A percentile compares a stretch with the other conserved stretches of the same genome.
Conservation (phyloP, 73 alveolate genomes). For the Paramecium sexaurelia region DNA sequence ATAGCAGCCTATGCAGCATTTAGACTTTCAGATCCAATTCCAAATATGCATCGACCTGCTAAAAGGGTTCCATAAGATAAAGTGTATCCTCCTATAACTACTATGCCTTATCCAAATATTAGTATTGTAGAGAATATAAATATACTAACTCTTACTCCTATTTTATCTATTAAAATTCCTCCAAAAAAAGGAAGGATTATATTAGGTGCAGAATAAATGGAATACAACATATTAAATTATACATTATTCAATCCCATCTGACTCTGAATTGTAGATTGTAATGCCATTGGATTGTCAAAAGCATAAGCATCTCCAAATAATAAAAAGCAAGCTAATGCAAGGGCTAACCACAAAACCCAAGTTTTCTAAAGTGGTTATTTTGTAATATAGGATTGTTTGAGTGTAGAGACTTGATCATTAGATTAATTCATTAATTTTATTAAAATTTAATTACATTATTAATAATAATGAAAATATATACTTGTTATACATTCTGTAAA, state of each 20-base stretch:
- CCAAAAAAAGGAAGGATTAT: slow-evolving; percentile 68
- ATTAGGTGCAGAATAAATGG: slow-evolving; percentile 65
- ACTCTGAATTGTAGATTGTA: neutral
- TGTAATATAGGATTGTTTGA: neutral
- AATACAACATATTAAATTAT: slow-evolving; percentile 50
- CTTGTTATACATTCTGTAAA: slow-evolving; percentile 7
- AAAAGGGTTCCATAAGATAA: neutral
- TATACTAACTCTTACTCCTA: slow-evolving; percentile 54
- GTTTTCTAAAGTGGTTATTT: neutral
- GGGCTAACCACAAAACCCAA: slow-evolving; percentile 23
- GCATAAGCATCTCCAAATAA: slow-evolving; percentile 56
- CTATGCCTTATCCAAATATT: slow-evolving; percentile 4
- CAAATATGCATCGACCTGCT: slow-evolving; percentile 53
- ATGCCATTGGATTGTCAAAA: slow-evolving; percentile 55
- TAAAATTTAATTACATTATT: neutral
- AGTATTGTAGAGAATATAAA: slow-evolving; percentile 21
- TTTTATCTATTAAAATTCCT: slow-evolving; percentile 63
- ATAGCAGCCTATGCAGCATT: slow-evolving; percentile 57
- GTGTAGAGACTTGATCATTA: neutral
- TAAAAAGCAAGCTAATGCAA: neutral
- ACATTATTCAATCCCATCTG: slow-evolving; percentile 44
- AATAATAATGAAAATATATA: neutral
- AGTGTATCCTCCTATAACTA: slow-evolving; percentile 43
- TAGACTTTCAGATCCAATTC: slow-evolving; percentile 38
- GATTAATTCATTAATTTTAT: slow-evolving; percentile 8